These are phyloP conservation scores for Calocybe indica DNA, from an alignment of 768 basidiomycete species.

Conservation along the genomic window DNA sequence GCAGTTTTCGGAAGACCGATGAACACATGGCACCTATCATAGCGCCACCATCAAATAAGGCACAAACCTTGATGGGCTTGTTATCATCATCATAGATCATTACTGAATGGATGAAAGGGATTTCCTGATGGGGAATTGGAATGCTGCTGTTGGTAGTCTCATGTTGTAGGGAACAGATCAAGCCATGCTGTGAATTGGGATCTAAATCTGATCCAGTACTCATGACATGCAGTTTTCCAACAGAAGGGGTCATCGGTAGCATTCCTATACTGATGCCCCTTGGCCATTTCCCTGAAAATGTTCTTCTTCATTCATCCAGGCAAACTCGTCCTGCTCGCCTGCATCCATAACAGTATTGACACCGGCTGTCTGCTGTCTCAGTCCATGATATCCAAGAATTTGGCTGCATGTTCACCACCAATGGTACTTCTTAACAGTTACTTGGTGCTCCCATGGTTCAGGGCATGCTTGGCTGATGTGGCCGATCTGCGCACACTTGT, in stretches of 20 bases:
- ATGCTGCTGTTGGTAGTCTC: background rate
- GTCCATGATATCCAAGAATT: background rate
- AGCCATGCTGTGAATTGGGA: background rate
- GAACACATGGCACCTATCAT: slow-evolving; percentile 14
- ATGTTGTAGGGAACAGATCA: slow-evolving; percentile 1
- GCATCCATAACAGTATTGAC: background rate
- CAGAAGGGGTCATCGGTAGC: slow-evolving; percentile 7
- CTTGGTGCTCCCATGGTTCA: background rate
- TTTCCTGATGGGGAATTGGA: background rate
- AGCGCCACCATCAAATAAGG: slow-evolving; percentile 16
- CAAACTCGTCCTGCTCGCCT: slow-evolving; percentile 1
- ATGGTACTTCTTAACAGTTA: background rate
- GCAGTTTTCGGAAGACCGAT: background rate
- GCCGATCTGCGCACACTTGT: slow-evolving; percentile 3
- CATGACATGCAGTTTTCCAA: background rate
- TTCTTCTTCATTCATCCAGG: background rate
- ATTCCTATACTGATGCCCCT: slow-evolving; percentile 15
- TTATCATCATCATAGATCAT: background rate
- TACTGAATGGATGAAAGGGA: slow-evolving; percentile 2
- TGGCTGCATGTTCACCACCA: background rate
- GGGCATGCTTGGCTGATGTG: slow-evolving; percentile 5
- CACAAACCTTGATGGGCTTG: background rate
- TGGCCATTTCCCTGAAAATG: slow-evolving; percentile 13
- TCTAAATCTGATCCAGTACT: slow-evolving; percentile 3
- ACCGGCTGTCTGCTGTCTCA: background rate